These are phyloP conservation scores for Thielaviopsis ethacetica DNA, from an alignment of 2,329 filamentous ascomycete genomes.

Conservation along the genomic window DNA sequence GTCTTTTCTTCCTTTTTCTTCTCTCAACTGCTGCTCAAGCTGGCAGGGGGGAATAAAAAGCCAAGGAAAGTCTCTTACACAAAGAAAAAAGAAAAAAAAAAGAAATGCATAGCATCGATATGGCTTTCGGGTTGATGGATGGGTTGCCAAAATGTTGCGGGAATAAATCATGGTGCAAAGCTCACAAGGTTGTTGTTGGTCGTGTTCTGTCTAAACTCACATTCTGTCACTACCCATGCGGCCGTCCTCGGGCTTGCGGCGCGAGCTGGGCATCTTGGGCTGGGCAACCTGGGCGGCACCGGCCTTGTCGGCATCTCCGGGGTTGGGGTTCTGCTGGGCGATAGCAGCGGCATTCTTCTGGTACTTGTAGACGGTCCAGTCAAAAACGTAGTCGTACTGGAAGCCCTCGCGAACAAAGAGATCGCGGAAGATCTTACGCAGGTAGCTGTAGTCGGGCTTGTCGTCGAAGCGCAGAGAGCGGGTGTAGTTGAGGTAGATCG, in stretches of 20 bases:
- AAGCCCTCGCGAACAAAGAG: conserved; percentile 97
- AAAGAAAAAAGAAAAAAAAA: conserved; percentile 16
- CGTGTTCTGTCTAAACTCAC: not conserved
- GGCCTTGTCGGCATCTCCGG: conserved; percentile 62
- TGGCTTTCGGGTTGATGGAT: not conserved
- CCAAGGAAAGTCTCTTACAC: not conserved
- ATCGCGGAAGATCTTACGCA: conserved; percentile 99
- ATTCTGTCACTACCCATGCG: not conserved
- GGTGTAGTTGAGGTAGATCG: conserved; percentile 99
- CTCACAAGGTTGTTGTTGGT: not conserved
- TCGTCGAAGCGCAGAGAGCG: conserved; percentile 97
- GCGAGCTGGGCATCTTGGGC: conserved; percentile 19
- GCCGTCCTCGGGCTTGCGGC: not conserved
- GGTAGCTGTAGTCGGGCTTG: conserved; percentile 99
- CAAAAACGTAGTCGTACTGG: conserved; percentile 99
- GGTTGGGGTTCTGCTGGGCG: conserved; percentile 57
- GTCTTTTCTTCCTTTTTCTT: not conserved
- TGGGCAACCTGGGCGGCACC: conserved; percentile 49
- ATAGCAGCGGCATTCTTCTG: conserved; percentile 98
- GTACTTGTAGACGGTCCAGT: conserved; percentile 99
- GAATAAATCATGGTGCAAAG: conserved; percentile 10
- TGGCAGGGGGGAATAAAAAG: not conserved
- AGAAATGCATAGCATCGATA: not conserved
- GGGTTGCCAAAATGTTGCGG: not conserved
- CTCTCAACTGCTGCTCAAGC: not conserved